Evolutionary conservation across 73 alveolate genomes (phyloP).

Genomic region (Diophrys appendiculata): DNA sequence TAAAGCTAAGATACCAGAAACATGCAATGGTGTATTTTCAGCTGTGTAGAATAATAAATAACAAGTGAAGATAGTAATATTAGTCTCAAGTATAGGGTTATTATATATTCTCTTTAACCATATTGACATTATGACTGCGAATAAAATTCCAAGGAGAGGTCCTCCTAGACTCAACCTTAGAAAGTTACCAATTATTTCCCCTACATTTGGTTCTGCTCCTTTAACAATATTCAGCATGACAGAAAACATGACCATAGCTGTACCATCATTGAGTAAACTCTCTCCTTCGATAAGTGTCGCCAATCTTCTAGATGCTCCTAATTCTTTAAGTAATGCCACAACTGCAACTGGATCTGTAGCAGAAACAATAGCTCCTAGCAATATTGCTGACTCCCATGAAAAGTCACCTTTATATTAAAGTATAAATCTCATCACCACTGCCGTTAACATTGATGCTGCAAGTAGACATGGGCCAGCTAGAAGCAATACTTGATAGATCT

Average conservation of each 20-base stretch:
- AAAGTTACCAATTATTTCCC: conserved; percentile 43
- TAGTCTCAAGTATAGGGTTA: conserved; percentile 57
- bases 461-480: conserved; percentile 35
- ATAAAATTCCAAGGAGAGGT: conserved; percentile 56
- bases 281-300: conserved; percentile 74
- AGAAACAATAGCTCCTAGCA: conserved; percentile 69
- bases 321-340: conserved; percentile 59
- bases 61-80: conserved; percentile 58
- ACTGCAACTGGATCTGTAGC: conserved; percentile 83
- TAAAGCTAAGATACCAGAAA: conserved; percentile 67
- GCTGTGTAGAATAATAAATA: conserved; percentile 63
- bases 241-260: conserved; percentile 63
- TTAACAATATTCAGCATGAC: conserved; percentile 38
- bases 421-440: conserved; percentile 49
- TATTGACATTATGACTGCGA: conserved; percentile 41
- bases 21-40: conserved; percentile 48
- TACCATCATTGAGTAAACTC: conserved; percentile 67
- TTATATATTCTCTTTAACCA: conserved; percentile 67
- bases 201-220: conserved; percentile 56
- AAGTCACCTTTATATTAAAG: conserved; percentile 53
- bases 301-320: conserved; percentile 69
- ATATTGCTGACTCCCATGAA: conserved; percentile 64
- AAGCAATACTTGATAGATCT: conserved; percentile 2
- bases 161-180: conserved; percentile 58
- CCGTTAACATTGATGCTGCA: conserved; percentile 51